phyloP scores from a whole-genome alignment of 2,329 filamentous ascomycete genomes.

The Furcasterigmium sp. region DNA sequence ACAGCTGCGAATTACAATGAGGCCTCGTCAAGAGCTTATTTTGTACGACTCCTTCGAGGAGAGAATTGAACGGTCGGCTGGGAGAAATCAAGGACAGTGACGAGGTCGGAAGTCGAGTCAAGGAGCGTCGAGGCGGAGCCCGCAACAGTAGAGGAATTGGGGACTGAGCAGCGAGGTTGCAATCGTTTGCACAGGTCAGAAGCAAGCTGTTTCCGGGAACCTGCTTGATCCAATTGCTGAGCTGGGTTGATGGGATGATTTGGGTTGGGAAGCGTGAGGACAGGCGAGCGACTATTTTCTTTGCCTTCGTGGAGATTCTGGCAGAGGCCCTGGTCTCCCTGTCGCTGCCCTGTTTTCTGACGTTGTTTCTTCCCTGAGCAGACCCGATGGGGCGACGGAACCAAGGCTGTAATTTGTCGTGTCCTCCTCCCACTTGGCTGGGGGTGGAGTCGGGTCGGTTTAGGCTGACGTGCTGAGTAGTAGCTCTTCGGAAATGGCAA shows the following conservation, averaged over 20 bases:
- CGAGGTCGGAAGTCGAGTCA: slow-evolving; percentile 8
- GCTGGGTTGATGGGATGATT: too few relatives aligned
- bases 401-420: not conserved
- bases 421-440: not conserved
- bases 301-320: too few relatives aligned
- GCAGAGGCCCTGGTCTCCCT: not conserved
- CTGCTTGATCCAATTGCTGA: too few relatives aligned
- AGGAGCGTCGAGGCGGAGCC: slow-evolving; percentile 7
- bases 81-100: slow-evolving; percentile 7
- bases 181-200: too few relatives aligned
- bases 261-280: too few relatives aligned
- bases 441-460: not conserved
- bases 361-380: not conserved
- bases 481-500: not conserved
- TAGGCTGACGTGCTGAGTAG: not conserved
- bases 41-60: not conserved
- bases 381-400: not conserved
- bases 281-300: too few relatives aligned
- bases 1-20: slow-evolving; percentile 13
- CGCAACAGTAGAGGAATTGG: not conserved
- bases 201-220: too few relatives aligned
- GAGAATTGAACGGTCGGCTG: not conserved
- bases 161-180: too few relatives aligned
- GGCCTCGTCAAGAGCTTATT: not conserved
- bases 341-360: slow-evolving; percentile 3